Conservation (phyloP, 371 early-diverging fungal genomes). For the Mucor piriformis region DNA sequence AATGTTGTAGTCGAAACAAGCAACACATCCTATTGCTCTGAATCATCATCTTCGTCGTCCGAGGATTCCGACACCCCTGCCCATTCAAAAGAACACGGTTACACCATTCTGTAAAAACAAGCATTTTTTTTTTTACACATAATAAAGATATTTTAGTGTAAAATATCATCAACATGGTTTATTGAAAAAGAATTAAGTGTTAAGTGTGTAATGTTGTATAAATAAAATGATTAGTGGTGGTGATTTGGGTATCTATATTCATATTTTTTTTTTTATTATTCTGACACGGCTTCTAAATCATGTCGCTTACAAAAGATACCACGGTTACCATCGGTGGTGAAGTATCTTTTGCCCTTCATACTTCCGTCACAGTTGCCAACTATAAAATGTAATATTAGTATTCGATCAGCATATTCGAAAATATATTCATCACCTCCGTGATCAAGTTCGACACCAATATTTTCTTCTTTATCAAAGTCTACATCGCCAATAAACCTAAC, state of each 20-base stretch:
- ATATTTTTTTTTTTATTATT: slow-evolving; percentile 1
- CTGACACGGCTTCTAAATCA: slow-evolving; percentile 29
- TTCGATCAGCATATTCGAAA: not conserved
- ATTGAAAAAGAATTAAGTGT: not conserved
- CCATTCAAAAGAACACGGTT: not conserved
- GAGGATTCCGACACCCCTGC: slow-evolving; percentile 14
- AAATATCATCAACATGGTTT: slow-evolving; percentile 1
- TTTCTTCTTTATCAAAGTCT: slow-evolving; percentile 40
- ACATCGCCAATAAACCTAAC: slow-evolving; percentile 37
- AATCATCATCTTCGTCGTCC: slow-evolving; percentile 7
- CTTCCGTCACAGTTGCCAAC: slow-evolving; percentile 38
- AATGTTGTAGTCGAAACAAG: not conserved
- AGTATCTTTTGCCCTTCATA: slow-evolving; percentile 28
- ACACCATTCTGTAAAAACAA: not conserved
- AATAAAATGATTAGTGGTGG: not conserved
- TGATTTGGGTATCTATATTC: slow-evolving; percentile 6
- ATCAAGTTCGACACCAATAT: slow-evolving; percentile 38
- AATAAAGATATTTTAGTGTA: slow-evolving; percentile 12
- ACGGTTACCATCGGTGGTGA: slow-evolving; percentile 33
- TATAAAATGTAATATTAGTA: slow-evolving; percentile 10
- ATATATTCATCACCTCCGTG: slow-evolving; percentile 28
- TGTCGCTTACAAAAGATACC: slow-evolving; percentile 30
- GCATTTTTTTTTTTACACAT: not conserved
- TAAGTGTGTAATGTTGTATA: not conserved
- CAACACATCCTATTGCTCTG: not conserved